Evolutionary conservation across 148 eudicot species (phyloP), one percentile per base, ranked within the genome.

Genomic region (Vaccinium macrocarpon): DNA sequence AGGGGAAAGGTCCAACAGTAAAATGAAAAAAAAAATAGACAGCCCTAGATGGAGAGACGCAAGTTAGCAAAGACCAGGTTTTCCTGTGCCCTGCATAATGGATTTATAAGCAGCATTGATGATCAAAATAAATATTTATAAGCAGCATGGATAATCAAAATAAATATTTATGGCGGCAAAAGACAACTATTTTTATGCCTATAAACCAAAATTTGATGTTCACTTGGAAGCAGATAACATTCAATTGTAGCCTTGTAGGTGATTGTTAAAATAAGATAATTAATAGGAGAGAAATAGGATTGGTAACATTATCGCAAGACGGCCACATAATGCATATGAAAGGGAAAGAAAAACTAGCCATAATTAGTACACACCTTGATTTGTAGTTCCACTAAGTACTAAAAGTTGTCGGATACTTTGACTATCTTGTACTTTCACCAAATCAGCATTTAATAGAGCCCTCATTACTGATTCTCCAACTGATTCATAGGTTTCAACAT

Each of bases 401-500:
- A 88, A 62, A 78, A 89, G 92, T 75, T 89, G 90, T 64, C 85
- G 87, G 79, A 95, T 86, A 84, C 89, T 87, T 88, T 90, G 91
- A 84, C 84, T 89, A 81, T 90, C 91, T 84, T 92, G 90, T 84
- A 93, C 83, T 55, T 89, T 90, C 56, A 90, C 89, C 85, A 94
- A 87, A 53, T 94, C 97, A 84, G 86, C 92, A 82, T 87, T 90
- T 80, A 95, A 85, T 64, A 97, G 93, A 78, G 96, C 91, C 73
- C 59, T 85, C 95, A 95, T 90, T 53, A 93, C 98, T 52, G 92
- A 92, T 85, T 91, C 94, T 56, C 98, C 98, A 87, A 97, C 93
- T 9, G 86, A 64, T 89, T 97, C 99, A 84, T 95, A 97, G 76
- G 99, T 97, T 90, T 97, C 99, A 32, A 97, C 99, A 88, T 97